Conservation (phyloP, 352 stramenopile species). For the Thraustochytrium aureum region DNA sequence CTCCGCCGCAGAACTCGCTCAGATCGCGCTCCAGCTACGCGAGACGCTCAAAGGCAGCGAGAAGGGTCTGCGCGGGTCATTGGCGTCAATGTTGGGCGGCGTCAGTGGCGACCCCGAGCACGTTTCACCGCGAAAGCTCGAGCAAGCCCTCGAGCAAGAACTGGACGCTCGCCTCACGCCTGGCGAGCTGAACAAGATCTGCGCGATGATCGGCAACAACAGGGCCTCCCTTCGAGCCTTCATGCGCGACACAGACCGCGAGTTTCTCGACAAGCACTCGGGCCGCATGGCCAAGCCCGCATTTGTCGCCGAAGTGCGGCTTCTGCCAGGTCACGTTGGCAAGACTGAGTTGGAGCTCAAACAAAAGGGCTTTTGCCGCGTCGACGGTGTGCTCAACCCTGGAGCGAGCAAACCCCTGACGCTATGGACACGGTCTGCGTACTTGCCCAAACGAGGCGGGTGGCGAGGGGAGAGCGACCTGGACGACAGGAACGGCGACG, state of each 20-base stretch:
- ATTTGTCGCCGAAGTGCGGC: background rate
- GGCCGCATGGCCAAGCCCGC: too few species aligned
- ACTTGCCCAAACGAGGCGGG: too few species aligned
- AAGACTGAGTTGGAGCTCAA: background rate
- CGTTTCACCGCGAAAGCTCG: background rate
- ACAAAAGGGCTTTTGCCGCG: background rate
- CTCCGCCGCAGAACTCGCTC: background rate
- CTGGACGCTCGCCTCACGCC: slow-evolving; percentile 38
- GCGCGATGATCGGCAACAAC: background rate
- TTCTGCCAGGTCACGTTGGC: background rate
- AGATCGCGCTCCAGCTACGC: slow-evolving; percentile 19
- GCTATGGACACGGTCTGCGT: too few species aligned
- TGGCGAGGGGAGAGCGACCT: too few species aligned
- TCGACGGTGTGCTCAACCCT: too few species aligned
- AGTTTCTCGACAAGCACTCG: background rate
- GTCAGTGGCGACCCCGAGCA: background rate
- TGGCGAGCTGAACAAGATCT: slow-evolving; percentile 1
- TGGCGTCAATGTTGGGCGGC: background rate
- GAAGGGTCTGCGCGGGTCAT: background rate
- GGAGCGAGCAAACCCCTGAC: too few species aligned
- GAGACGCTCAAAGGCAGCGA: background rate
- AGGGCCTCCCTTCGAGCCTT: background rate
- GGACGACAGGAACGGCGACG: too few species aligned
- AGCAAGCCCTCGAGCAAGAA: slow-evolving; percentile 1
- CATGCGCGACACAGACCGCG: background rate